Percentiles rank a stretch among this genome's conserved stretches.
phyloP scores from a whole-genome alignment of 2,329 filamentous ascomycete species.

The Gnomoniopsis smithogilvyi region DNA sequence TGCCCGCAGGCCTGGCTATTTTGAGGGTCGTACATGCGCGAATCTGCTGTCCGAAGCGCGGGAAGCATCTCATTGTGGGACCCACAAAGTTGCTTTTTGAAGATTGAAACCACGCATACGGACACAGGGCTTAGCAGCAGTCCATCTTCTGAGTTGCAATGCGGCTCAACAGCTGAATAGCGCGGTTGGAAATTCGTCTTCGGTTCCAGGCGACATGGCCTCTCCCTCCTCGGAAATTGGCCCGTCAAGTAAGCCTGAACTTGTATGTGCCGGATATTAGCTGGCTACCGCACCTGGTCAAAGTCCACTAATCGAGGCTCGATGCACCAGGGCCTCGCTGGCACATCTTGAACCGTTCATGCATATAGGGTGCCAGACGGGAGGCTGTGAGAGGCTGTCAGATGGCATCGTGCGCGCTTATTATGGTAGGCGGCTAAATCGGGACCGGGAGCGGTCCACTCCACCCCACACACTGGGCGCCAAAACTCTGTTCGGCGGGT shows the following conservation, averaged over 20 bases:
- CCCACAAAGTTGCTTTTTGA: not conserved
- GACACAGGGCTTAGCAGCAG: no score
- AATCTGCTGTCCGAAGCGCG: not conserved
- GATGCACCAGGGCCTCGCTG: not conserved
- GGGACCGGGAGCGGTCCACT: not conserved
- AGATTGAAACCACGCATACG: not conserved
- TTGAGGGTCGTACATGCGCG: not conserved
- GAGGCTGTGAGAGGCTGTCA: not conserved
- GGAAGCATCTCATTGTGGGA: not conserved
- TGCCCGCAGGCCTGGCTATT: not conserved
- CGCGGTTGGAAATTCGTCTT: not conserved
- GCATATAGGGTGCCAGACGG: not conserved
- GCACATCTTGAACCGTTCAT: not conserved
- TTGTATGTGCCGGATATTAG: no score
- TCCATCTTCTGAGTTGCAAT: not conserved
- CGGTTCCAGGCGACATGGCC: not conserved
- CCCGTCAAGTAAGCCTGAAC: no score
- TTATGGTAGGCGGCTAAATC: not conserved
- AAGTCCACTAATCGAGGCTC: not conserved
- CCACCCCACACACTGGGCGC: not conserved
- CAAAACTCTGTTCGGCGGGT: not conserved
- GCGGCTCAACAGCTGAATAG: not conserved
- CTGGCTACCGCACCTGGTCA: no score
- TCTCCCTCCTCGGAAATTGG: no score
- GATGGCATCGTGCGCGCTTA: slow-evolving; percentile 5